phyloP scores from a whole-genome alignment of 192 early-diverging fungal species.

The Coemansia erecta region DNA sequence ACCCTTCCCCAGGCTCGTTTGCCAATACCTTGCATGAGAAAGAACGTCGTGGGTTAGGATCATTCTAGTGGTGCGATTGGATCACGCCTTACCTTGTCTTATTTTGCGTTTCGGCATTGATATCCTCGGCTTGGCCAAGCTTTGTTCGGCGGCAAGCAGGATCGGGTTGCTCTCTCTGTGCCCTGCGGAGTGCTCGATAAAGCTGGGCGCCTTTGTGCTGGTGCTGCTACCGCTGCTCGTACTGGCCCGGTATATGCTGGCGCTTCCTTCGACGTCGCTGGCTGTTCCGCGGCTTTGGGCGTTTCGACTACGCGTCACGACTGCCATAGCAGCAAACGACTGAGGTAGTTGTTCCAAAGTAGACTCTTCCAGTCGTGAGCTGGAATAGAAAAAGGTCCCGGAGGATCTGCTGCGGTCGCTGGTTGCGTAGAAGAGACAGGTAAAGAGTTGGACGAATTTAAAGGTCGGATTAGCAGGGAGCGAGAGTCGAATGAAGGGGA shows the following conservation, averaged over 20 bases:
- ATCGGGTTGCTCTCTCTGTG: background rate
- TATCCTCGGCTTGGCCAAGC: slow-evolving; percentile 6
- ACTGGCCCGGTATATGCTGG: background rate
- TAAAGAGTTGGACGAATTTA: no score
- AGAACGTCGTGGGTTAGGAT: background rate
- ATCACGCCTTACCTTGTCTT: slow-evolving; percentile 31
- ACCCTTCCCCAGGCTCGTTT: no score
- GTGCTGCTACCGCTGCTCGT: slow-evolving; percentile 3
- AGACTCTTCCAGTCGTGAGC: background rate
- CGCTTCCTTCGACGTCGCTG: background rate
- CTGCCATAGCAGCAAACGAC: slow-evolving; percentile 21
- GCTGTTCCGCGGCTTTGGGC: background rate
- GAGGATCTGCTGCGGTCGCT: no score
- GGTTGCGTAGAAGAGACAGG: no score
- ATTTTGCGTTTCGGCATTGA: slow-evolving; percentile 38
- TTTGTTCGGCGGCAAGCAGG: background rate
- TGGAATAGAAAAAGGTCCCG: background rate
- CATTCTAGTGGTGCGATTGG: background rate
- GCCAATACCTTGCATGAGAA: background rate
- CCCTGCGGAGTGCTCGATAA: slow-evolving; percentile 8
- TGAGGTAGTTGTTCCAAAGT: background rate
- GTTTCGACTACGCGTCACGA: slow-evolving; percentile 43
- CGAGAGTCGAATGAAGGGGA: no score
- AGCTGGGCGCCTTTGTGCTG: slow-evolving; percentile 6
- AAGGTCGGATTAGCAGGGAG: no score